Evolutionary conservation across 805 yeast species (phyloP), one percentile per base, ranked within the genome.

Genomic region (Starmera quercuum): DNA sequence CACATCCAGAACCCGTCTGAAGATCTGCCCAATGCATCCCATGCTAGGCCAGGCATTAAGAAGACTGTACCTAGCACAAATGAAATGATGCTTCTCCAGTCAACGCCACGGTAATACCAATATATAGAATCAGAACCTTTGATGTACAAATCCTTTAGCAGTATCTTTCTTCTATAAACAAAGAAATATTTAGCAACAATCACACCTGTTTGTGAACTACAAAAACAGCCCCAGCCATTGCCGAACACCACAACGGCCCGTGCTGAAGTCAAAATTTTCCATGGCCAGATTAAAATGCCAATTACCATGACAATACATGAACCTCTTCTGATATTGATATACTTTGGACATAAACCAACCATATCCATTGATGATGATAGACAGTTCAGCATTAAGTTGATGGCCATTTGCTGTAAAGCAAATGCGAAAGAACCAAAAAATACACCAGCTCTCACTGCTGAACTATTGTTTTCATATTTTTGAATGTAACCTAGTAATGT

Each of bases 241-340:
- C 47, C 46, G 33, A 46, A 46, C n/a, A 46, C 42, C 13, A 46
- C 30, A 30, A 45, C 43, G 13, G 42, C 42, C 16, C 39, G 39
- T 3, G 51, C 45, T 5, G 42, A 36, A 6, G 48, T 39, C 12
- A 45, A 33, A 35, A 66, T 55, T 42, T 63, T 61, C 71, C 71
- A 64, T 16, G 70, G 69, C 40, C 40, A 41, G 56, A 60, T 32
- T 58, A 51, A 46, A 35, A 64, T 47, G 0, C 68, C 71, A 35
- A 64, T 43, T 6, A 51, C 40, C 4, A 67, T 66, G 6, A 36
- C 33, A 26, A 44, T 31, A 4, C 29, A 19, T 13, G 39, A 44
- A 16, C 59, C 56, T 29, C 58, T 46, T 20, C 42, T 49, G 26
- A 66, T 61, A 32, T 58, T 54, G 30, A 61, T 53, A 29, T 47